These are phyloP conservation scores for Gracilaria caudata DNA, from an alignment of 23 red algal species.

Conservation along the genomic window DNA sequence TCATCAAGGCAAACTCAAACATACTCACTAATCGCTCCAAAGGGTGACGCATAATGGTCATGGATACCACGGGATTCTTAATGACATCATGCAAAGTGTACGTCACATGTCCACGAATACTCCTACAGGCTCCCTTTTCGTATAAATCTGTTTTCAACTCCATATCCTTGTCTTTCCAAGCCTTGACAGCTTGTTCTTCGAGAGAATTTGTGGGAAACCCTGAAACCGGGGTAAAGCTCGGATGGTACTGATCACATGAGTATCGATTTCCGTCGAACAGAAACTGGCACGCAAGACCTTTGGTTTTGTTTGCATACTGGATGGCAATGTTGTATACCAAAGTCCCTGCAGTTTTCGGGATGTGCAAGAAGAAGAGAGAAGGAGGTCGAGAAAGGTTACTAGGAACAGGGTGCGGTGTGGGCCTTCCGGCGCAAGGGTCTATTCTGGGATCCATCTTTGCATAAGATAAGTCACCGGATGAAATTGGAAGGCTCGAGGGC, in stretches of 20 bases:
- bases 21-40: conserved; percentile 32
- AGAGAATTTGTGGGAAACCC: not conserved
- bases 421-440: conserved; percentile 27
- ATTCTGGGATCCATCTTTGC: not conserved
- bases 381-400: conserved; percentile 27
- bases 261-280: conserved; percentile 38
- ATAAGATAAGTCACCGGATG: not conserved
- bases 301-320: conserved; percentile 49
- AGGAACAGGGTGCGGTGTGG: conserved; percentile 13
- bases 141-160: conserved; percentile 10
- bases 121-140: conserved; percentile 21
- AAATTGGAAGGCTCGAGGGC: not conserved
- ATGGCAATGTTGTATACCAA: conserved; percentile 31
- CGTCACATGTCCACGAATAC: conserved; percentile 37
- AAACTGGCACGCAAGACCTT: conserved; percentile 31
- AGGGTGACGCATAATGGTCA: conserved; percentile 41
- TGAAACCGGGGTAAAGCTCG: conserved; percentile 2
- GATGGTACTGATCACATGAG: not conserved
- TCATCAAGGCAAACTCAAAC: conserved; percentile 47
- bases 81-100: conserved; percentile 9
- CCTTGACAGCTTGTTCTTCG: conserved; percentile 3
- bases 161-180: conserved; percentile 18
- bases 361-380: conserved; percentile 48
- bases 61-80: conserved; percentile 28
- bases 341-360: conserved; percentile 49